These are phyloP conservation scores for Aspergillus felis DNA, from an alignment of 2,329 filamentous ascomycete species.

Conservation along the genomic window DNA sequence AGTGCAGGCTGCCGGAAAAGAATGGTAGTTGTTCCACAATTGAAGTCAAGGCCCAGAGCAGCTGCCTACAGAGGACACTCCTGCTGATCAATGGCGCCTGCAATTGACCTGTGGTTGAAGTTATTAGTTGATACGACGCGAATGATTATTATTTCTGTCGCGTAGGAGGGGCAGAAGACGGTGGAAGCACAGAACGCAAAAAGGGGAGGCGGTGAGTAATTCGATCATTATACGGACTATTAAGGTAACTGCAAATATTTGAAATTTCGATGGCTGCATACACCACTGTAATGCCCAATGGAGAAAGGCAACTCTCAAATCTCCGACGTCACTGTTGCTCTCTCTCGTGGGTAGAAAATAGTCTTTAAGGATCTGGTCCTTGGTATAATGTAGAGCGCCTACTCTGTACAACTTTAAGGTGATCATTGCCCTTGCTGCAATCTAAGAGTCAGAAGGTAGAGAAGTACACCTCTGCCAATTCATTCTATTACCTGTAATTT, in stretches of 20 bases:
- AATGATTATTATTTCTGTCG: conserved; percentile 5
- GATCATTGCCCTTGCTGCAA: background rate
- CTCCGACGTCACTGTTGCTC: background rate
- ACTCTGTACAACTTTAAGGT: background rate
- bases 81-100: background rate
- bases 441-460: background rate
- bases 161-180: conserved; percentile 16
- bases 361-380: background rate
- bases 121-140: background rate
- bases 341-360: background rate
- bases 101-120: background rate
- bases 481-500: background rate
- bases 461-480: background rate
- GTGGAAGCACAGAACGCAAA: conserved; percentile 4
- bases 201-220: conserved; percentile 15
- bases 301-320: background rate
- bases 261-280: background rate
- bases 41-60: background rate
- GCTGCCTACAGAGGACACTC: background rate
- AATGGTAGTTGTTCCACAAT: background rate
- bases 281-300: background rate
- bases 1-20: background rate
- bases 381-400: background rate
- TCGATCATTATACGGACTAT: background rate
- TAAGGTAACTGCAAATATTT: background rate